Evolutionary conservation across 2,329 filamentous ascomycete species (phyloP).

Genomic region (Cryoendolithus antarcticus): DNA sequence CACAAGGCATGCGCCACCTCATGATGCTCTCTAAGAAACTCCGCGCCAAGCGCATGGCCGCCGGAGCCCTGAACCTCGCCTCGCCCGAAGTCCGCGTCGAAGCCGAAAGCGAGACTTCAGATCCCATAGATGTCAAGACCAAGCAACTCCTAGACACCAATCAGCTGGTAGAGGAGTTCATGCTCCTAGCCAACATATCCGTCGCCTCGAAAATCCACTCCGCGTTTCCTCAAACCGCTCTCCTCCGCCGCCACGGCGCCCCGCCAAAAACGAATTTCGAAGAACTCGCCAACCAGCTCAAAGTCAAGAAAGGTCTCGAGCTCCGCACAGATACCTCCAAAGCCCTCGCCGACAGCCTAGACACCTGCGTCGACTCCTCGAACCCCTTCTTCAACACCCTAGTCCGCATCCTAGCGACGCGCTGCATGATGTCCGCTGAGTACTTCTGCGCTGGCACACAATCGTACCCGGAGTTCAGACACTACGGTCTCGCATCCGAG

Average conservation of each 20-base stretch:
- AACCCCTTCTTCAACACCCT: slow-evolving; percentile 98
- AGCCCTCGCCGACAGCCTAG: slow-evolving; percentile 85
- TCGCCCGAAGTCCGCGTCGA: slow-evolving; percentile 97
- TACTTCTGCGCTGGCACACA: slow-evolving; percentile 95
- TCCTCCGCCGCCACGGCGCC: slow-evolving; percentile 81
- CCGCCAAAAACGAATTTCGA: slow-evolving; percentile 96
- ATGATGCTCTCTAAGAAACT: slow-evolving; percentile 85
- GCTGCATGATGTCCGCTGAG: slow-evolving; percentile 98
- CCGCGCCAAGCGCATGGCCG: slow-evolving; percentile 90
- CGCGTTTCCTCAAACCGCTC: slow-evolving; percentile 86
- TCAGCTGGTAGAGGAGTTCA: slow-evolving; percentile 96
- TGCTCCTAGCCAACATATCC: slow-evolving; percentile 94
- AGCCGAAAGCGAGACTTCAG: slow-evolving; percentile 87
- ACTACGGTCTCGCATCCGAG: slow-evolving; percentile 89
- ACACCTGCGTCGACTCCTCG: slow-evolving; percentile 62
- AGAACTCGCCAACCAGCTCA: slow-evolving; percentile 80
- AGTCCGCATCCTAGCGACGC: slow-evolving; percentile 90
- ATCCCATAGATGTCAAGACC: slow-evolving; percentile 91
- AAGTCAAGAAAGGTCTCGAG: slow-evolving; percentile 70
- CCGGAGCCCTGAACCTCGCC: slow-evolving; percentile 85
- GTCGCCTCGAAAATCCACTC: slow-evolving; percentile 84
- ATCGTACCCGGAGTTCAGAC: slow-evolving; percentile 84
- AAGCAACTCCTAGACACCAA: slow-evolving; percentile 92
- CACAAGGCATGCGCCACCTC: slow-evolving; percentile 74
- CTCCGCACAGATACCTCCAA: slow-evolving; percentile 76